These are phyloP conservation scores for Sporisorium reilianum DNA, from an alignment of 1,284 basidiomycete genomes.

Conservation along the genomic window DNA sequence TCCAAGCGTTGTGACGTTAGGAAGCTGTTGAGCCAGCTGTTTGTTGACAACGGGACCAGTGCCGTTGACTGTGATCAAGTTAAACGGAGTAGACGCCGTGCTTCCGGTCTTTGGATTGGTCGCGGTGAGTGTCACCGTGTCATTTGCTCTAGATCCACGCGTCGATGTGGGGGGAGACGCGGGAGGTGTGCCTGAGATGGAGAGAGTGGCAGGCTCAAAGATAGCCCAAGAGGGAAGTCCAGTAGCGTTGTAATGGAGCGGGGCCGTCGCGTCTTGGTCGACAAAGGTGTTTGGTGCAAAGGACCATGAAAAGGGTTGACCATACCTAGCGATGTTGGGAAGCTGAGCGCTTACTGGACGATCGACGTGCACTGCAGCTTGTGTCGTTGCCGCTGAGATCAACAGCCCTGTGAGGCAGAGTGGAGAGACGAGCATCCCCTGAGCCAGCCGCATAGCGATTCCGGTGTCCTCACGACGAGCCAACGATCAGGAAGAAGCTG, in stretches of 20 bases:
- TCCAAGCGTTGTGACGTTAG: constrained; percentile 57
- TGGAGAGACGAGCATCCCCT: background rate
- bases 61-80: constrained; percentile 52
- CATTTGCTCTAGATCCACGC: constrained; percentile 7
- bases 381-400: background rate
- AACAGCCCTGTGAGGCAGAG: constrained; percentile 16
- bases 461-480: background rate
- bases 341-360: constrained; percentile 52
- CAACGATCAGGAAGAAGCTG: background rate
- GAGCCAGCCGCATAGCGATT: constrained; percentile 8
- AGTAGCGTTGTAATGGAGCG: constrained; percentile 33
- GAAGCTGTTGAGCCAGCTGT: constrained; percentile 61
- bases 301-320: constrained; percentile 55
- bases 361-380: constrained; percentile 40
- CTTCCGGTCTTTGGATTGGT: constrained; percentile 31
- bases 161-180: constrained; percentile 6
- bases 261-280: constrained; percentile 27
- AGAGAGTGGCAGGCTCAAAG: constrained; percentile 49
- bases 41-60: constrained; percentile 56
- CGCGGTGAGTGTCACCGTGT: constrained; percentile 24
- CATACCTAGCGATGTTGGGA: constrained; percentile 58
- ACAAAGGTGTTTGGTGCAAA: constrained; percentile 57
- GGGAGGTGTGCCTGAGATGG: constrained; percentile 57
- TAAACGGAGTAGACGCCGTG: constrained; percentile 35
- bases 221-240: constrained; percentile 60